Evolutionary conservation across 192 early-diverging fungal genomes (phyloP).

Genomic region (Chytriomyces confervae): DNA sequence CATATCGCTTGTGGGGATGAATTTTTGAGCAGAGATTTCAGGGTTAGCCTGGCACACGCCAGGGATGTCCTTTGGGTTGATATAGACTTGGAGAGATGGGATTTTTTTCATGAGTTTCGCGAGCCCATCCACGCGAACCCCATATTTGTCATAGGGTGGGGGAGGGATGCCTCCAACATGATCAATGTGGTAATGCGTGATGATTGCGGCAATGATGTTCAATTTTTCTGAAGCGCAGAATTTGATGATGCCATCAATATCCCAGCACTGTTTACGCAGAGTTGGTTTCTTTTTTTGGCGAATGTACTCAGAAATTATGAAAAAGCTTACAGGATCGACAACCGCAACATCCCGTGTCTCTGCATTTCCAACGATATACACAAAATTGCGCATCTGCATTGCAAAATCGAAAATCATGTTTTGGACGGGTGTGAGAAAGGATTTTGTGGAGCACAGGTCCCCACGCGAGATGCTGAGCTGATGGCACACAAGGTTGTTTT

Average conservation of each 20-base stretch:
- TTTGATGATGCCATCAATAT: conserved; percentile 80
- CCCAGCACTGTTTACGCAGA: conserved; percentile 74
- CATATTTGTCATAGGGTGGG: conserved; percentile 79
- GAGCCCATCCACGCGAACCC: conserved; percentile 80
- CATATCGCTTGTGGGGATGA: conserved; percentile 67
- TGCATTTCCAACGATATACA: conserved; percentile 79
- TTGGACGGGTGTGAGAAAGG: conserved; percentile 74
- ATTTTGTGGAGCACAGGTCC: conserved; percentile 47
- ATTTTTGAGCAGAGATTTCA: conserved; percentile 56
- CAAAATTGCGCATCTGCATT: conserved; percentile 81
- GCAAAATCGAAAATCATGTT: conserved; percentile 79
- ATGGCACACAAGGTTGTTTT: neutral
- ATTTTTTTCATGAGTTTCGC: conserved; percentile 72
- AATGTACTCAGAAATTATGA: neutral
- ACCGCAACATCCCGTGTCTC: conserved; percentile 74
- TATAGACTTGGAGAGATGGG: conserved; percentile 75
- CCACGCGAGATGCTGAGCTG: conserved; percentile 14
- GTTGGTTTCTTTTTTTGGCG: neutral
- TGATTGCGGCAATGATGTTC: conserved; percentile 72
- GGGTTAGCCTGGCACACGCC: conserved; percentile 73
- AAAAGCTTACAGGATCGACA: conserved; percentile 74
- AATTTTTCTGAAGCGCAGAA: conserved; percentile 63
- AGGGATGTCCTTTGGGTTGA: conserved; percentile 79
- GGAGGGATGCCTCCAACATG: conserved; percentile 86
- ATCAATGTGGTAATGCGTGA: conserved; percentile 90